phyloP scores from a whole-genome alignment of 2,329 filamentous ascomycete species.

The Celoporthe dispersa region DNA sequence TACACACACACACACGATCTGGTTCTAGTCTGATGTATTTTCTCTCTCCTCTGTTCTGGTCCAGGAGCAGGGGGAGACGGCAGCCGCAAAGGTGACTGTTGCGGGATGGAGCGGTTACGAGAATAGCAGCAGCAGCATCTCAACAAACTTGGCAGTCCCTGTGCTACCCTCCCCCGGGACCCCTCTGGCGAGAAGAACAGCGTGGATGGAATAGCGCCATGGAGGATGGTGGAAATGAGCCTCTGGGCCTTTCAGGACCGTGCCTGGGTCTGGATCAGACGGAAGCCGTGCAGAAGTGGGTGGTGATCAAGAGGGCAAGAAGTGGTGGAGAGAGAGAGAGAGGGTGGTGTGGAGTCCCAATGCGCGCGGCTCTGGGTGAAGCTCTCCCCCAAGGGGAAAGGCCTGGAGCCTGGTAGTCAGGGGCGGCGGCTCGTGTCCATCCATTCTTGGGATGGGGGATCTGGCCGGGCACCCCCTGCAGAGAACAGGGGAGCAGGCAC shows the following conservation, averaged over 20 bases:
- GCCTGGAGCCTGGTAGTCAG: constrained; percentile 2
- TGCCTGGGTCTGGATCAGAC: not conserved
- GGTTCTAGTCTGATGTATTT: not conserved
- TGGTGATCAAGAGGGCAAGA: not conserved
- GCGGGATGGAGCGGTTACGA: constrained; percentile 1
- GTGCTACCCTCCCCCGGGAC: not conserved
- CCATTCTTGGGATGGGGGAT: not conserved
- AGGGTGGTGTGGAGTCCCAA: not conserved
- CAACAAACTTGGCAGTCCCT: not conserved
- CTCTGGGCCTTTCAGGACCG: not conserved
- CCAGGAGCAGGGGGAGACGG: constrained; percentile 1
- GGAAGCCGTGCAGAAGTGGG: not conserved
- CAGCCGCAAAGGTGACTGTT: not conserved
- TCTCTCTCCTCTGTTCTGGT: not conserved
- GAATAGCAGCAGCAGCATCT: constrained; percentile 26
- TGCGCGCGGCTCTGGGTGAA: constrained; percentile 18
- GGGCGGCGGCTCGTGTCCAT: constrained; percentile 21
- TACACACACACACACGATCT: not conserved
- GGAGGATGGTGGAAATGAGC: not conserved
- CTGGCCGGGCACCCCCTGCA: not conserved
- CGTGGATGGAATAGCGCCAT: not conserved
- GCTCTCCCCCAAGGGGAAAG: not conserved
- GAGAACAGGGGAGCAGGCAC: not conserved
- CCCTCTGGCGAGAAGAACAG: not conserved
- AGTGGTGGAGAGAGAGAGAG: not conserved